Evolutionary conservation across 2,329 filamentous ascomycete species (phyloP), one percentile per base, ranked within the genome.

Genomic region (Diplodia sapinea): DNA sequence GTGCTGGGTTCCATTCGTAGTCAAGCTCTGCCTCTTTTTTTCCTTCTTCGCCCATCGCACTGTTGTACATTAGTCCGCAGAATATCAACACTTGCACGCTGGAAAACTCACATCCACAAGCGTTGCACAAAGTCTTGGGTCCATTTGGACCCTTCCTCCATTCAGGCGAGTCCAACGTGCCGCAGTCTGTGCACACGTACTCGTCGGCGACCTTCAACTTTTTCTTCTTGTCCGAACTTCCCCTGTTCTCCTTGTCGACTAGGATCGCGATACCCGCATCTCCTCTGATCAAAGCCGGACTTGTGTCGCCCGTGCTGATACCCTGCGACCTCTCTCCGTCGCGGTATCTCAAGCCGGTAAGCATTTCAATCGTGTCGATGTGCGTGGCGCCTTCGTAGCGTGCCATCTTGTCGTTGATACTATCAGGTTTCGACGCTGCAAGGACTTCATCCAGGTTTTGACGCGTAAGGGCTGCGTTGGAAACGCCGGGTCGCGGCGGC

Each of bases 131-230:
- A 9, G 94, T 97, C 79, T 98, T 97, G 1, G 94, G 94, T 2
- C 94, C 94, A 70, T 88, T 92, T 0, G 94, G 94, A 0, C 94
- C 94, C 78, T 97, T 97, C 70, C 94, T 86, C 94, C 94, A 98
- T 82, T 98, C 94, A 0, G 94, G 94, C 17, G 92, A 96, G 75
- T 97, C 94, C 50, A 96, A 85, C 0, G 93, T 97, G 83, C 94
- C 94, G 80, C 94, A 98, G 78, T 97, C 94, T 1, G 92, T 94
- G 79, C 94, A 98, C 47, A 97, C 92, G 76, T 97, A 97, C 82
- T 97, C 94, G 75, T 97, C 86, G 11, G 84, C 83, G 52, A 85
- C 85, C 77, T 97, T 97, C 56, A 92, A 82, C 78, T 96, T 96
- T 83, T 91, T 91, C 83, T 96, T 89, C 77, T 90, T 96, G 79